A percentile compares a stretch with the other conserved stretches of the same genome.
Conservation (phyloP, 192 early-diverging fungal genomes). For the Coemansia sp. region DNA sequence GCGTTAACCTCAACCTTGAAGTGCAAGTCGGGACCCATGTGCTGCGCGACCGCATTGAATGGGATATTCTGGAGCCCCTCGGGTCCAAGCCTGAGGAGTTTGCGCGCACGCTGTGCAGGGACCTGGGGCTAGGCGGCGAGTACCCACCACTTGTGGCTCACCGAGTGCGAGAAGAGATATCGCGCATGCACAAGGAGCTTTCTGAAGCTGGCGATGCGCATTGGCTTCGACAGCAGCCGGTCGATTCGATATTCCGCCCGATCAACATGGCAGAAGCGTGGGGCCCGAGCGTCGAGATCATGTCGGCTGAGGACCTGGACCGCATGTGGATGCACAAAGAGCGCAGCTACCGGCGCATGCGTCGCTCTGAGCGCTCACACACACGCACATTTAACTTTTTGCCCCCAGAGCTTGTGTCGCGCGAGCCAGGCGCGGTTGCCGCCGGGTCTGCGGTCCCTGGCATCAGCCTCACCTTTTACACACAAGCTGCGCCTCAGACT, state of each 20-base stretch:
- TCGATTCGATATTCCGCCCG: constrained; percentile 45
- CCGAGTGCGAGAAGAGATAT: constrained; percentile 49
- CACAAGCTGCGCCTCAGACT: constrained; percentile 17
- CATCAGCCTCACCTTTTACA: constrained; percentile 47
- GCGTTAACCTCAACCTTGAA: constrained; percentile 66
- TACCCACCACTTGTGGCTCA: constrained; percentile 52
- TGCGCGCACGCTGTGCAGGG: constrained; percentile 46
- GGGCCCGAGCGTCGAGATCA: constrained; percentile 53
- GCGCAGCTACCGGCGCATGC: constrained; percentile 49
- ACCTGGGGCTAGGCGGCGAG: constrained; percentile 52
- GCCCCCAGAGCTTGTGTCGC: constrained; percentile 38
- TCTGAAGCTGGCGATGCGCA: constrained; percentile 42
- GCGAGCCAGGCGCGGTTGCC: constrained; percentile 17
- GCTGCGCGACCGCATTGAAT: constrained; percentile 88
- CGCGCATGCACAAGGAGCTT: constrained; percentile 46
- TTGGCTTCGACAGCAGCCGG: constrained; percentile 48
- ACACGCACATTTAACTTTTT: constrained; percentile 51
- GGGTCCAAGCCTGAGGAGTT: constrained; percentile 51
- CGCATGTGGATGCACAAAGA: constrained; percentile 54
- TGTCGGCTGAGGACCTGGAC: constrained; percentile 53
- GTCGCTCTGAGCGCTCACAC: constrained; percentile 48
- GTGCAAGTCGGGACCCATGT: constrained; percentile 79
- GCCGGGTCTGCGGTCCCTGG: constrained; percentile 27
- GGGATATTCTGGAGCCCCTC: constrained; percentile 70
- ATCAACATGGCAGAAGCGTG: constrained; percentile 45